Percentiles rank a stretch among this genome's conserved stretches.
These are phyloP conservation scores for Neofusicoccum laricinum DNA, from an alignment of 2,329 filamentous ascomycete species.

Conservation along the genomic window DNA sequence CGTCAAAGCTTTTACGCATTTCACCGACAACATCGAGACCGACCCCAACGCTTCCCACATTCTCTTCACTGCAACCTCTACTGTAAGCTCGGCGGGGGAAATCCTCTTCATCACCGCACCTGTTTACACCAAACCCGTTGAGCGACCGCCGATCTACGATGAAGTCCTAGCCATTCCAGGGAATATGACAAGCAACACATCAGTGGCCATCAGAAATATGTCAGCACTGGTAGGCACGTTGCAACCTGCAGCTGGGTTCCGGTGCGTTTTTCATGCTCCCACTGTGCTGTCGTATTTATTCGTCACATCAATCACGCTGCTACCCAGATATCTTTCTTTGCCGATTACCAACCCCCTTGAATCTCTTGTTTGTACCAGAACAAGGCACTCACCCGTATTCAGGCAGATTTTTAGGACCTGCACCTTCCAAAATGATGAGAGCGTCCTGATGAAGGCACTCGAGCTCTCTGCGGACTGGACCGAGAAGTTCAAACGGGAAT, in stretches of 20 bases:
- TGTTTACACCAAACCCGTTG: constrained; percentile 21
- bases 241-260: neutral
- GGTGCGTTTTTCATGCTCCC: neutral
- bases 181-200: constrained; percentile 25
- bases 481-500: constrained; percentile 24
- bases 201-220: constrained; percentile 26
- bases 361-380: too few species aligned
- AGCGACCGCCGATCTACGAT: constrained; percentile 22
- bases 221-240: constrained; percentile 23
- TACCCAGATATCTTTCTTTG: too few species aligned
- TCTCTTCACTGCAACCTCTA: constrained; percentile 20
- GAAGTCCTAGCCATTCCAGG: constrained; percentile 26
- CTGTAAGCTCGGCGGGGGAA: constrained; percentile 14
- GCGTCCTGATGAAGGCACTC: constrained; percentile 36
- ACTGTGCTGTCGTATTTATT: too few species aligned
- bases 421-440: constrained; percentile 32
- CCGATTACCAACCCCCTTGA: too few species aligned
- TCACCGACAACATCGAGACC: constrained; percentile 21
- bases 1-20: constrained; percentile 22
- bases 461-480: constrained; percentile 41
- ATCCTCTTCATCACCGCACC: constrained; percentile 22
- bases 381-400: too few species aligned
- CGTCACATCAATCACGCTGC: neutral
- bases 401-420: constrained; percentile 22
- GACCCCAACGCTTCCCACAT: constrained; percentile 25